A percentile compares a stretch with the other conserved stretches of the same genome.
These are phyloP conservation scores for Citrus reticulata DNA, from an alignment of 345 rosid genomes.

Conservation along the genomic window DNA sequence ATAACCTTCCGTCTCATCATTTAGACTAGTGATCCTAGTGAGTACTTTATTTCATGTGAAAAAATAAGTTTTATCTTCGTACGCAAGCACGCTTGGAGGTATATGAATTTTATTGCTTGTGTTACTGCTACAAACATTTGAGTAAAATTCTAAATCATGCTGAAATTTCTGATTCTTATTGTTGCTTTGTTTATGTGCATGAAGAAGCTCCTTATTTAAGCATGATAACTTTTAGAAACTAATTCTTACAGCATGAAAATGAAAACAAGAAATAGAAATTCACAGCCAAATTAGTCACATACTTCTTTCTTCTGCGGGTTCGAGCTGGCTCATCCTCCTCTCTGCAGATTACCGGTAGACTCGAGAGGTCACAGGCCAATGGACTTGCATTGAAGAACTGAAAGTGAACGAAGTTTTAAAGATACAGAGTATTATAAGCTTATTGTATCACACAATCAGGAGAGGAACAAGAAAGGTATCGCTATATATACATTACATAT, in stretches of 20 bases:
- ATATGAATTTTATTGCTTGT: not conserved
- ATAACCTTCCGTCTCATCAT: not conserved
- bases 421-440: not conserved
- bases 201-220: not conserved
- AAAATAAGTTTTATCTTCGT: too few relatives aligned
- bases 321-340: constrained; percentile 31
- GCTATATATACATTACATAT: not conserved
- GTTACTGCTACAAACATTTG: not conserved
- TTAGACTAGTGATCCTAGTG: not conserved
- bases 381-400: constrained; percentile 67
- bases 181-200: not conserved
- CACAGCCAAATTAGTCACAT: constrained; percentile 4
- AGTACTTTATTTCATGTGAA: not conserved
- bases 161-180: not conserved
- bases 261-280: not conserved
- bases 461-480: not conserved
- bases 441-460: not conserved
- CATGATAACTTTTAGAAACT: not conserved
- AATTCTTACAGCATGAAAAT: not conserved
- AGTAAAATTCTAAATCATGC: not conserved
- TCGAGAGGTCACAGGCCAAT: constrained; percentile 44
- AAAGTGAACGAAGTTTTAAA: not conserved
- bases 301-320: constrained; percentile 33
- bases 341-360: constrained; percentile 38
- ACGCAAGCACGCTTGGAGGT: too few relatives aligned